Base-by-base conservation (phyloP, 331 rosid genomes). In the Pyrus hybrid region DNA sequence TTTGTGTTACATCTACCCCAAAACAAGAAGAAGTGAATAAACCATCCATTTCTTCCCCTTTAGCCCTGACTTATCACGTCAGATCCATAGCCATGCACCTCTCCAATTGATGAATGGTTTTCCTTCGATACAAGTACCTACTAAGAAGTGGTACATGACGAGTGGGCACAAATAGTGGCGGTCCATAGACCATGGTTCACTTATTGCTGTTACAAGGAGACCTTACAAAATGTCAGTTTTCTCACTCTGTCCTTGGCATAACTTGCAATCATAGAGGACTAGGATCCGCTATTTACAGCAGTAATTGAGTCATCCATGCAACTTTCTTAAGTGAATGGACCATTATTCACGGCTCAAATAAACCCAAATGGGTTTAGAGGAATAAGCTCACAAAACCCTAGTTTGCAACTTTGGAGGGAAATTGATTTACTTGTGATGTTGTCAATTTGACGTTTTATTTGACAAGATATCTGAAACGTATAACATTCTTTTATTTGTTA, bases 71-170 rank as follows among this genome's bases (percentile, higher is more conserved):
- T 77, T 64, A 72, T 26, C 54, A 43, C 17, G 21, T 56, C 0
- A 72, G 62, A 41, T 20, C 71, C 32, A 60, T 32, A 45, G 37
- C 67, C 67, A 63, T 28, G 65, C 49, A 73, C 56, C 51, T 73
- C 17, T 67, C 85, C 58, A 82, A 63, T 82, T 73, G 70, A 45
- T 49, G 29, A 25, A 65, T 37, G 57, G 57, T 51, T 51, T 51
- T 3, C 22, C 73, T 45, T 79, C 32, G 33, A n/a, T 62, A 5
- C 43, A 64, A 30, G 45, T 64, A 64, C 68, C 35, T 51, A 3
- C 57, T 2, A 51, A 51, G 21, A 51, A 51, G 41, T 61, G 17
- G 4, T 25, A 23, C 49, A 18, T 21, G 61, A 67, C 54, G 72
- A 72, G 8, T 2, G 49, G 37, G 54, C 43, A 28, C 72, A 18